phyloP scores from a whole-genome alignment of 2,329 filamentous ascomycete species.

The Penicillium sp. region DNA sequence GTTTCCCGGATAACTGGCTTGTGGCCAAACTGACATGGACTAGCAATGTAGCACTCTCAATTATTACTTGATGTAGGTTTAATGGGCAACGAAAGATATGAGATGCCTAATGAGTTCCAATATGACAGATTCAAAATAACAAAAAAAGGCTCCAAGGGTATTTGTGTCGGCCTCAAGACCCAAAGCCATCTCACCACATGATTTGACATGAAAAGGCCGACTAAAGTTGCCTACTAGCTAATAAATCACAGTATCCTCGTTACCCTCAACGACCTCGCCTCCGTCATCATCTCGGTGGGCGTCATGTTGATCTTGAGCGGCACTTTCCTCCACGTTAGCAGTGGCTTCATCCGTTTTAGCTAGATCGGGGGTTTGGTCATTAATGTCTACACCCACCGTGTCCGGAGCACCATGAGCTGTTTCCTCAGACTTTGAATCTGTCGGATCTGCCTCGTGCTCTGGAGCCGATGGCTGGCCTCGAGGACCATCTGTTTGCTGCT shows the following conservation, averaged over 20 bases:
- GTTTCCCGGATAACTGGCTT: neutral
- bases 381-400: constrained; percentile 26
- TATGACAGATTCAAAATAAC: neutral
- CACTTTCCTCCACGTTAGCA: constrained; percentile 28
- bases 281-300: constrained; percentile 61
- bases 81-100: neutral
- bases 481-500: constrained; percentile 10
- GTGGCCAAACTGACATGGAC: neutral
- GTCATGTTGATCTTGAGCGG: constrained; percentile 42
- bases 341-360: constrained; percentile 24
- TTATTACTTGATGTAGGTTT: neutral
- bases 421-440: constrained; percentile 10
- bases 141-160: constrained; percentile 1
- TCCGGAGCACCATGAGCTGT: constrained; percentile 39
- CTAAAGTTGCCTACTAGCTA: constrained; percentile 38
- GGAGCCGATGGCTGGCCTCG: constrained; percentile 20
- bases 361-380: constrained; percentile 16
- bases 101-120: neutral
- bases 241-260: constrained; percentile 90
- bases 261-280: constrained; percentile 75
- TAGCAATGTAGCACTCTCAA: neutral
- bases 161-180: neutral
- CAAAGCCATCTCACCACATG: neutral
- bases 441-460: constrained; percentile 16
- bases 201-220: neutral